Evolutionary conservation across 1,284 basidiomycete genomes (phyloP).

Genomic region (Butyriboletus appendiculatus): DNA sequence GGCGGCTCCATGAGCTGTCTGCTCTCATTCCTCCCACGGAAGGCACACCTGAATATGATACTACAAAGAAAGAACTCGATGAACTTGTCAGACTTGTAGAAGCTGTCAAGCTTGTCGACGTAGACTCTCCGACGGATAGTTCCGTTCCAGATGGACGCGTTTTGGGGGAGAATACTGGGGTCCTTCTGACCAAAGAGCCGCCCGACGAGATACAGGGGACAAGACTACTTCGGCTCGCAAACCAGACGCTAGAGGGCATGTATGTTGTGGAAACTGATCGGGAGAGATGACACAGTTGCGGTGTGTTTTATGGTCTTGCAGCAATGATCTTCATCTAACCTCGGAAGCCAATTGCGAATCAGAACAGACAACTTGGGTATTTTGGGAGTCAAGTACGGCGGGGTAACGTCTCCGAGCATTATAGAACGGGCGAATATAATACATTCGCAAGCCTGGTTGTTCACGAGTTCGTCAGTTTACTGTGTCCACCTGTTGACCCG

Average conservation of each 20-base stretch:
- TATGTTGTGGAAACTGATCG: slow-evolving; percentile 50
- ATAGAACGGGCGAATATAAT: slow-evolving; percentile 1
- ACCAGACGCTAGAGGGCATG: slow-evolving; percentile 44
- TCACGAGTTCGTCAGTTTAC: slow-evolving; percentile 36
- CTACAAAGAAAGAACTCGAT: slow-evolving; percentile 59
- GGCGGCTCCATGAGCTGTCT: slow-evolving; percentile 65
- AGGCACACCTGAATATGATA: slow-evolving; percentile 49
- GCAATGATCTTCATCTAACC: neutral
- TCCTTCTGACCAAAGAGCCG: slow-evolving; percentile 27
- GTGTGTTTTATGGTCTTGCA: slow-evolving; percentile 5
- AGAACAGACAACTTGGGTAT: neutral
- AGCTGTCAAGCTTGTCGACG: slow-evolving; percentile 67
- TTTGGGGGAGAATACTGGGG: slow-evolving; percentile 42
- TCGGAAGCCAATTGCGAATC: neutral
- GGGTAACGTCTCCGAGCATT: neutral
- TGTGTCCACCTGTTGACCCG: slow-evolving; percentile 91
- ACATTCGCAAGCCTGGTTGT: neutral
- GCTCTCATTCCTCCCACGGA: slow-evolving; percentile 64
- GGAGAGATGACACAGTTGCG: slow-evolving; percentile 30
- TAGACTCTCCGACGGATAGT: slow-evolving; percentile 27
- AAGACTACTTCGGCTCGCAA: slow-evolving; percentile 51
- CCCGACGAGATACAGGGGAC: slow-evolving; percentile 39
- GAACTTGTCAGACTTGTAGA: slow-evolving; percentile 74
- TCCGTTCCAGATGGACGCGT: slow-evolving; percentile 47
- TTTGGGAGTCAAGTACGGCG: neutral